Evolutionary conservation across 2,329 filamentous ascomycete species (phyloP), one percentile per base, ranked within the genome.

Genomic region (Magnaporthiopsis rhizophila): DNA sequence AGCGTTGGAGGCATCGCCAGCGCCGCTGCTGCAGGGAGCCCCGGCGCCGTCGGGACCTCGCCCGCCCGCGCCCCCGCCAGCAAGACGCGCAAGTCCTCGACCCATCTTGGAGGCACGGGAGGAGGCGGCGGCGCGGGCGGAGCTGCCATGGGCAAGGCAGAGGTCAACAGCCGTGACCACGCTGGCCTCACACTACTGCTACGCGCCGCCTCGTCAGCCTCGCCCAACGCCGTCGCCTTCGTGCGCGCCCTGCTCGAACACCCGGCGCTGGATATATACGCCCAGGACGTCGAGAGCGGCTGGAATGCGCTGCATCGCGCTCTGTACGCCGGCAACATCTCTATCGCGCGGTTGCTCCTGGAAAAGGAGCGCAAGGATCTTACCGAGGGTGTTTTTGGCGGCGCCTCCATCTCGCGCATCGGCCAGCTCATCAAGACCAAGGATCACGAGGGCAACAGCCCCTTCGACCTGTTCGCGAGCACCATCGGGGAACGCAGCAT

Each of bases 221-320:
- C 88, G 36, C 78, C 86, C 8, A 88, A 84, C 66, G 90, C 92
- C 11, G 76, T 88, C 53, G 83, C 81, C 3, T 97, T 97, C 71
- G 91, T 93, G 26, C 81, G 86, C 67, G 88, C 91, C 13, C 81
- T 99, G 50, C 81, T 98, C 60, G 88, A 92, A 28, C 88, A 96
- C 71, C 91, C 92, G 1, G 83, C 89, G 63, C 85, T 92, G 69
- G 95, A 99, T 76, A 79, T 98, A 11, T 95, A 97, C 71, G 81
- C 84, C 2, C 93, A 96, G 73, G 95, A 99, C 74, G 80, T 82
- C 9, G 95, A 99, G 75, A 98, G 90, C 75, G 94, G 93, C 59
- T 99, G 95, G 95, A 99, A 96, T 66, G 89, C 93, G 53, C 81
- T 99, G 56, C 95, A 99, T 73, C 86, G 95, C 70, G 91, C 93